These are phyloP conservation scores for Epithele typhae DNA, from an alignment of 768 basidiomycete genomes.

Conservation along the genomic window DNA sequence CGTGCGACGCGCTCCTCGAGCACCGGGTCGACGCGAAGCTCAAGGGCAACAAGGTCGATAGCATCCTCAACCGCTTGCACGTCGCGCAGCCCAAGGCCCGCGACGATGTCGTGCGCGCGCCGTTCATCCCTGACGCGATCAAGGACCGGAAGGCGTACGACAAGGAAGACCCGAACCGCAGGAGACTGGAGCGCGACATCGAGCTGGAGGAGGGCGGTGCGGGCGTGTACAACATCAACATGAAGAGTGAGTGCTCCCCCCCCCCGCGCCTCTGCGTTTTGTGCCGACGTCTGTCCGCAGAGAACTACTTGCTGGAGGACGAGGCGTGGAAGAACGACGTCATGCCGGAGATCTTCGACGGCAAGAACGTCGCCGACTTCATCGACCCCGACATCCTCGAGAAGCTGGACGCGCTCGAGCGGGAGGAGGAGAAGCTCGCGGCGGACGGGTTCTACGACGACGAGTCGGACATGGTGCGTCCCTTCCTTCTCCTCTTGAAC, in stretches of 20 bases:
- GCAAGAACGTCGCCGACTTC: conserved; percentile 98
- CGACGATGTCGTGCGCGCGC: conserved; percentile 82
- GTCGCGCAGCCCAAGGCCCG: conserved; percentile 88
- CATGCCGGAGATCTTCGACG: conserved; percentile 98
- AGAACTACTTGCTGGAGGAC: conserved; percentile 85
- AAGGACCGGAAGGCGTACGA: conserved; percentile 79
- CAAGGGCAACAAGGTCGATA: conserved; percentile 89
- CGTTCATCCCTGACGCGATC: conserved; percentile 86
- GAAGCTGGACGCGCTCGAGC: conserved; percentile 94
- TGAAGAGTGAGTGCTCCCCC: conserved; percentile 63
- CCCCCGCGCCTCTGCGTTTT: not conserved
- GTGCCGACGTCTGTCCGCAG: conserved; percentile 38
- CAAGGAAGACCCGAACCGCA: conserved; percentile 78
- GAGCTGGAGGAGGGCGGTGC: conserved; percentile 87
- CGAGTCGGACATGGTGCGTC: conserved; percentile 74
- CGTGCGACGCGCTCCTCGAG: conserved; percentile 92
- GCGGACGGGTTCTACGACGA: conserved; percentile 93
- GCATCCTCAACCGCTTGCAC: conserved; percentile 91
- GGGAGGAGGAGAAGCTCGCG: conserved; percentile 92
- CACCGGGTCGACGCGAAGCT: conserved; percentile 93
- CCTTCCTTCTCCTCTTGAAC: not conserved
- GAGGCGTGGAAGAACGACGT: conserved; percentile 94
- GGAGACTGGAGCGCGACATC: conserved; percentile 69
- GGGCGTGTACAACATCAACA: conserved; percentile 87
- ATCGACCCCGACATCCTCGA: conserved; percentile 97